phyloP scores from a whole-genome alignment of 164 flowering plant species.

The Aristolochia contorta region DNA sequence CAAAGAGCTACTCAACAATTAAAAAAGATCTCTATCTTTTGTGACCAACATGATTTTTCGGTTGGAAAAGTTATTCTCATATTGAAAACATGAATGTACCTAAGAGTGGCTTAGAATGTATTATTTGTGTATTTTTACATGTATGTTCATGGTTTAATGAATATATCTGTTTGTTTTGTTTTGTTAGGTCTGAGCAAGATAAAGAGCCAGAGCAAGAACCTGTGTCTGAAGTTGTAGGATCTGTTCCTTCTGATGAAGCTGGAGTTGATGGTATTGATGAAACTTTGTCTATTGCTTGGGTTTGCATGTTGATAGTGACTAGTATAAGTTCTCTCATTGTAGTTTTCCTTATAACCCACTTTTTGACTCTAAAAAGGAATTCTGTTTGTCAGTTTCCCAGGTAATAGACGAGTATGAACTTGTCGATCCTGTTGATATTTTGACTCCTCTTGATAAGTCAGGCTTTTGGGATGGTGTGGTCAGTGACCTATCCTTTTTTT shows the following conservation, averaged over 20 bases:
- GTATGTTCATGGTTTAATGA: too few species aligned
- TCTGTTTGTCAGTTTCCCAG: slow-evolving; percentile 55
- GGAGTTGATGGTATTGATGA: slow-evolving; percentile 46
- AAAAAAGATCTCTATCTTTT: too few species aligned
- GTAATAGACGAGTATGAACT: slow-evolving; percentile 98
- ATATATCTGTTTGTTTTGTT: not conserved
- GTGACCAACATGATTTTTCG: too few species aligned
- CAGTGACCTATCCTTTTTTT: slow-evolving; percentile 22
- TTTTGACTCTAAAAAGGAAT: slow-evolving; percentile 5
- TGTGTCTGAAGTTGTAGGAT: slow-evolving; percentile 48
- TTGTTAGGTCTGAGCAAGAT: slow-evolving; percentile 90
- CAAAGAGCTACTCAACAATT: too few species aligned
- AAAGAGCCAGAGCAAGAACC: slow-evolving; percentile 87
- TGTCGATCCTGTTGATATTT: slow-evolving; percentile 95
- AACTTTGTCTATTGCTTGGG: not conserved
- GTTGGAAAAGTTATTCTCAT: not conserved
- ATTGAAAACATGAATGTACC: not conserved
- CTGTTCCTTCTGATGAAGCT: slow-evolving; percentile 69
- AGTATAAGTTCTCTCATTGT: not conserved
- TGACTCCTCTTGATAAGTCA: slow-evolving; percentile 88
- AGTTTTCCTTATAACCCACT: not conserved
- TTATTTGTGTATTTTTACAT: not conserved
- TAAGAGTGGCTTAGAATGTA: not conserved
- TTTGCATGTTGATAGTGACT: not conserved
- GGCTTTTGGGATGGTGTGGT: slow-evolving; percentile 99